These are phyloP conservation scores for Alternaria postmessia DNA, from an alignment of 2,329 filamentous ascomycete genomes.

Conservation along the genomic window DNA sequence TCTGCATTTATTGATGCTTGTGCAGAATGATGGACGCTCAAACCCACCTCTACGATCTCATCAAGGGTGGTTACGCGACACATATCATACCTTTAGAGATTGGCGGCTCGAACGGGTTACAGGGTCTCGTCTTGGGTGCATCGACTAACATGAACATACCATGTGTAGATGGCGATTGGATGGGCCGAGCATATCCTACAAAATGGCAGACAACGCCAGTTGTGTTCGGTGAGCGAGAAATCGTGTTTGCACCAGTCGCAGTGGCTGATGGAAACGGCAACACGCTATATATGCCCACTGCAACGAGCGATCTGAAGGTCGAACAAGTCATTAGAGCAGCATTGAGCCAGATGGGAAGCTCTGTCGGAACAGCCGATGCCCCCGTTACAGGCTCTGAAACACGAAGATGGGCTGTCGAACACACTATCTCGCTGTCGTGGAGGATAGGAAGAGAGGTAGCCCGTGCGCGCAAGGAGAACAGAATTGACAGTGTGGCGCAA, in stretches of 20 bases:
- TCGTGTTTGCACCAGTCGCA: conserved; percentile 50
- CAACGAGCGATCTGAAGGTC: conserved; percentile 49
- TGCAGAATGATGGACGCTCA: conserved; percentile 50
- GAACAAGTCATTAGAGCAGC: conserved; percentile 50
- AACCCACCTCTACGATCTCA: conserved; percentile 44
- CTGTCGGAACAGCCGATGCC: conserved; percentile 48
- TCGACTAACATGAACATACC: conserved; percentile 53
- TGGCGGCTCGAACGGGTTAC: conserved; percentile 57
- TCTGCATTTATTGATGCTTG: conserved; percentile 1
- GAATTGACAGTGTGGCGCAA: conserved; percentile 49
- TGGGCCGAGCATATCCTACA: conserved; percentile 59
- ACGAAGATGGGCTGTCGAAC: conserved; percentile 49
- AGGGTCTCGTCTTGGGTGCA: conserved; percentile 50
- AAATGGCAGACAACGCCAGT: conserved; percentile 56
- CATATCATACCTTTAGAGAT: conserved; percentile 56
- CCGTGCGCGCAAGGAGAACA: conserved; percentile 45
- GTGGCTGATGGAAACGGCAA: conserved; percentile 56
- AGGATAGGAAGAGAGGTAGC: conserved; percentile 50
- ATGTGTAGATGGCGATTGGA: conserved; percentile 58
- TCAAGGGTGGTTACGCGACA: conserved; percentile 43
- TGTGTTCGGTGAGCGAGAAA: conserved; percentile 52
- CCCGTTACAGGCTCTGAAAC: conserved; percentile 51
- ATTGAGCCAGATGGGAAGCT: conserved; percentile 48
- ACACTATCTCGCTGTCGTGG: conserved; percentile 51
- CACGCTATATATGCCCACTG: conserved; percentile 49